Percentiles rank a stretch among this genome's conserved stretches.
phyloP scores from a whole-genome alignment of 768 basidiomycete genomes.

The Hypholoma fasciculare region DNA sequence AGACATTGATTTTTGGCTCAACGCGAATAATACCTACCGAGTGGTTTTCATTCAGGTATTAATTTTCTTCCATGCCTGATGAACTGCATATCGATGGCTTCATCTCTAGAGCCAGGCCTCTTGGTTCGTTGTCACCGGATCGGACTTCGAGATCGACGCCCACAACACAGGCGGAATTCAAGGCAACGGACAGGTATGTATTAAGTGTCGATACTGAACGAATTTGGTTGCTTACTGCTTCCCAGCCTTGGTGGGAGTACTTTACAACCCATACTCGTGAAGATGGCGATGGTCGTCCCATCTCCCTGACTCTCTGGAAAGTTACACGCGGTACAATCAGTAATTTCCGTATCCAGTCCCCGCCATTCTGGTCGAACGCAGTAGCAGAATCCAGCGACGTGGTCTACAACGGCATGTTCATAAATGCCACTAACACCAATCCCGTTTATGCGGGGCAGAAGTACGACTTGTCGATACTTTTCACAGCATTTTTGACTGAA shows the following conservation, averaged over 20 bases:
- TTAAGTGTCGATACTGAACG: no score
- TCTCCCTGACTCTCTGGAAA: conserved; percentile 51
- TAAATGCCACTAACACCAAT: conserved; percentile 59
- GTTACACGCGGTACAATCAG: conserved; percentile 41
- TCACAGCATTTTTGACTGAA: neutral
- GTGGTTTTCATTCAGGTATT: conserved; percentile 61
- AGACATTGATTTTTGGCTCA: conserved; percentile 55
- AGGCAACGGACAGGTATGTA: conserved; percentile 54
- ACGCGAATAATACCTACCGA: conserved; percentile 53
- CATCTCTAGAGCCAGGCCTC: conserved; percentile 54
- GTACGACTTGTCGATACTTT: conserved; percentile 26
- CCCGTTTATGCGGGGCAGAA: conserved; percentile 49
- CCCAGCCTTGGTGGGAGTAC: conserved; percentile 56
- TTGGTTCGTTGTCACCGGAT: conserved; percentile 62
- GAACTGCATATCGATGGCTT: neutral
- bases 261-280: conserved; percentile 43
- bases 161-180: conserved; percentile 56
- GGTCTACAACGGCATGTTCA: conserved; percentile 55
- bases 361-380: conserved; percentile 63
- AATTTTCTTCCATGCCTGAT: neutral
- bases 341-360: conserved; percentile 52
- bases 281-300: conserved; percentile 61
- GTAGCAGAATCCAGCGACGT: conserved; percentile 51
- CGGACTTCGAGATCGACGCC: conserved; percentile 54
- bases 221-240: neutral